Evolutionary conservation across 768 basidiomycete genomes (phyloP), one percentile per base, ranked within the genome.

Genomic region (Russula ochroleuca): DNA sequence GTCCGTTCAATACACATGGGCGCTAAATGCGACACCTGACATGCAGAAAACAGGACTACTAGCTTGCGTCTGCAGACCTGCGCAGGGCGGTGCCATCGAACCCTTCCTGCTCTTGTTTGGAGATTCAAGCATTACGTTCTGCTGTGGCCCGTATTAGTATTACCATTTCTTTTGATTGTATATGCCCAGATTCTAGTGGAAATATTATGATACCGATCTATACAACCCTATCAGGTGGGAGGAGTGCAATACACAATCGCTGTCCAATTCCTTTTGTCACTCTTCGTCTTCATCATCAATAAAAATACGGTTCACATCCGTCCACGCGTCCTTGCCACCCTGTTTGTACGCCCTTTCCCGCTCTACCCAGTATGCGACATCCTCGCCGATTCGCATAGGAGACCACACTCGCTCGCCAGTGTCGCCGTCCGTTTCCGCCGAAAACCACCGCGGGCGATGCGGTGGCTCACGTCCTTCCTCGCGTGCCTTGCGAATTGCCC

Each of bases 351-450:
- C 82, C 59, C 72, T 78, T 72, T 90, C 86, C 68, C 94, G 79
- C 74, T 92, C 87, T 1, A 75, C 71, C 94, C 94, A 98, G 75
- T 96, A 97, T 73, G 88, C 88, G 59, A 94, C 73, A 58, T 74
- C 71, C 55, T 80, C 78, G 3, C 73, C 80, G 1, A 76, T 73
- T 62, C 83, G 74, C 15, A 78, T 74, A 0, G 95, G 95, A 51
- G 79, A 72, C 95, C 95, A 98, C 57, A 94, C 86, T 50, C 92
- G 78, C 71, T 96, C 94, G 2, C 90, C 88, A 1, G 92, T 94
- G 74, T 98, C 96, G 0, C 83, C 82, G 70, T 97, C 95, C 21
- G 84, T 89, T 72, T 86, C 81, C 0, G 90, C 85, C 7, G 74
- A 77, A 73, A 98, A 98, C 95, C 95, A 98, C 43, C 95, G 78